Conservation (phyloP, 1,139 yeast species). For the Hansenula lynferdii region DNA sequence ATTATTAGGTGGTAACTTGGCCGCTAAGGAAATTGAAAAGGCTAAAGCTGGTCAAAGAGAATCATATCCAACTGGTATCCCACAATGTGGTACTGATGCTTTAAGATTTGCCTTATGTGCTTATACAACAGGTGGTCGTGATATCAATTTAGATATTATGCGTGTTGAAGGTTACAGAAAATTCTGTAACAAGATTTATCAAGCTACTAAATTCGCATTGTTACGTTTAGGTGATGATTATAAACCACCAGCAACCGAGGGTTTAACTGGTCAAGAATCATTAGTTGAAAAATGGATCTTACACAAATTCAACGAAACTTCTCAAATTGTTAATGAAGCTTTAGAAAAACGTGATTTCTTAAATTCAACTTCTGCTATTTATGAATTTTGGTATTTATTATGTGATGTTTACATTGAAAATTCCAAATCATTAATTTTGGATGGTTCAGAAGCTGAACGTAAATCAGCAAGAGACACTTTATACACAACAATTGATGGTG, state of each 20-base stretch:
- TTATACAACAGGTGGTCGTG: constrained; percentile 98
- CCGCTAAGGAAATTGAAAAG: constrained; percentile 79
- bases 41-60: constrained; percentile 86
- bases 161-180: constrained; percentile 99
- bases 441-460: constrained; percentile 81
- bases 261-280: constrained; percentile 73
- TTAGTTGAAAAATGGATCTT: constrained; percentile 96
- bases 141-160: constrained; percentile 90
- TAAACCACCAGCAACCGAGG: constrained; percentile 63
- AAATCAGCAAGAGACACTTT: constrained; percentile 91
- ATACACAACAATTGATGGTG: constrained; percentile 89
- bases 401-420: constrained; percentile 98
- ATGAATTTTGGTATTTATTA: constrained; percentile 91
- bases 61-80: constrained; percentile 95
- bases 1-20: constrained; percentile 77
- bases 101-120: constrained; percentile 97
- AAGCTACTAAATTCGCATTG: constrained; percentile 95
- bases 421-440: constrained; percentile 87
- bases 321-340: constrained; percentile 58
- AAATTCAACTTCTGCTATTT: constrained; percentile 80
- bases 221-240: constrained; percentile 90
- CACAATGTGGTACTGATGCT: constrained; percentile 99
- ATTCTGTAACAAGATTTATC: constrained; percentile 98
- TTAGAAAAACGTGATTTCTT: constrained; percentile 86
- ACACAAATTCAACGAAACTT: constrained; percentile 72